Base-by-base conservation (phyloP, 176 grass and related monocot genomes). In the Phyllostachys edulis region DNA sequence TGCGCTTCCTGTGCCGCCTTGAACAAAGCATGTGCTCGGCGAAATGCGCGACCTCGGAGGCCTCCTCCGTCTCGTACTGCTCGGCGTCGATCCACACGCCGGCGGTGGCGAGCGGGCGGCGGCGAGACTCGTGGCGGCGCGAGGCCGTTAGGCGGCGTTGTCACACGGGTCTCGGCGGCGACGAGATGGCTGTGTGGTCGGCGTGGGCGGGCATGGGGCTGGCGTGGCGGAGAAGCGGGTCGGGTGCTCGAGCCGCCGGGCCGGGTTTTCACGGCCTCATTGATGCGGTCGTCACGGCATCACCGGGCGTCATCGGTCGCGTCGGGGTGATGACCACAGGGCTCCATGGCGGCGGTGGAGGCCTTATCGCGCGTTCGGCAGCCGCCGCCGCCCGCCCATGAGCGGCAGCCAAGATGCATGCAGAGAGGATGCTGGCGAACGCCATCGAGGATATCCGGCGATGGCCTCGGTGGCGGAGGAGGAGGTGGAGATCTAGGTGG, bases 71-170 rank as follows among this genome's bases (percentile, higher is more conserved):
- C 86, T 99, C 96, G 80, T 94, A 99, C 96, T 81, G 80, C 96
- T 99, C 96, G 4, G 96, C 85, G 74, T 99, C 93, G 89, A 99
- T 99, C 96, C 96, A 99, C 62, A 99, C 96, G 36, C 96, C 96
- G 24, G 96, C 86, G 45, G 96, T 99, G 54, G 96, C 16, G 93
- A 92, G 65, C 85, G 84, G 13, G 89, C 51, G 36, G 96, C 82
- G 18, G 93, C 20, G 88, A 81, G 96, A 96, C 82, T 99, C 23
- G 96, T 99, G 63, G 96, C 96, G 80, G 96, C 75, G 51, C 96
- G 93, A 99, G 81, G 57, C 96, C 96, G 27, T 90, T 96, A 38
- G 91, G 38, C 18, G 96, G 96, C 26, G 93, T 96, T 17, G 96
- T 99, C 27, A 96, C 91, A 56, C 88, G 91, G 79, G 96, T 99